Evolutionary conservation across 768 basidiomycete genomes (phyloP).

Genomic region (Fibroporia radiculosa): DNA sequence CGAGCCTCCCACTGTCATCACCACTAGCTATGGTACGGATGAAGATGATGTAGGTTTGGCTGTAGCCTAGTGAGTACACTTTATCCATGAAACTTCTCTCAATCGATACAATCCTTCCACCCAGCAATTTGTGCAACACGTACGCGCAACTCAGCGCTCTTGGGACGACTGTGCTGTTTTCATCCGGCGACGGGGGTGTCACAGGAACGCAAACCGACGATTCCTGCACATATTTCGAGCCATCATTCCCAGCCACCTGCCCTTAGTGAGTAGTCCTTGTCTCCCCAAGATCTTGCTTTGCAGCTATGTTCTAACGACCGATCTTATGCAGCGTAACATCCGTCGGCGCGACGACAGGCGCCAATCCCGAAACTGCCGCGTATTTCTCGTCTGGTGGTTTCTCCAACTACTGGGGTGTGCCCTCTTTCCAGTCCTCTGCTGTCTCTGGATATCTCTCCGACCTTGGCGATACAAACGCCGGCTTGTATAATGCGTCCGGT

Average conservation of each 20-base stretch:
- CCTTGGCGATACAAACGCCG: conserved; percentile 42
- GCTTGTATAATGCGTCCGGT: conserved; percentile 42
- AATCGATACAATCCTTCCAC: background rate
- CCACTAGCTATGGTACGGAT: conserved; percentile 65
- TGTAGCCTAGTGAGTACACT: too few relatives aligned
- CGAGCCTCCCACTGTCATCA: conserved; percentile 45
- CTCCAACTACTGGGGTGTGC: conserved; percentile 53
- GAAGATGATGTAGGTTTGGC: conserved; percentile 74
- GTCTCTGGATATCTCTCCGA: conserved; percentile 37
- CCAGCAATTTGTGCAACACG: conserved; percentile 25
- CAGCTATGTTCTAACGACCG: background rate
- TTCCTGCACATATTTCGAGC: conserved; percentile 24
- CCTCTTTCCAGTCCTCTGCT: conserved; percentile 41
- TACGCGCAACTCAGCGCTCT: conserved; percentile 28
- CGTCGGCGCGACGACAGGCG: conserved; percentile 52
- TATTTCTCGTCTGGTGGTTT: conserved; percentile 68
- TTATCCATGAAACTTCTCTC: too few relatives aligned
- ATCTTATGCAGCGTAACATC: conserved; percentile 31
- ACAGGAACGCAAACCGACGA: conserved; percentile 15
- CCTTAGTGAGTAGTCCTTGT: conserved; percentile 24
- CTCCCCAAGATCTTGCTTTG: conserved; percentile 8
- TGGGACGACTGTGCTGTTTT: conserved; percentile 27
- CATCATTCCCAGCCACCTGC: conserved; percentile 29
- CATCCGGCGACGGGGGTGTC: conserved; percentile 31
- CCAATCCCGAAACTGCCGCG: conserved; percentile 52